phyloP scores from a whole-genome alignment of 1,139 yeast genomes.

The Yamadazyma triangularis region DNA sequence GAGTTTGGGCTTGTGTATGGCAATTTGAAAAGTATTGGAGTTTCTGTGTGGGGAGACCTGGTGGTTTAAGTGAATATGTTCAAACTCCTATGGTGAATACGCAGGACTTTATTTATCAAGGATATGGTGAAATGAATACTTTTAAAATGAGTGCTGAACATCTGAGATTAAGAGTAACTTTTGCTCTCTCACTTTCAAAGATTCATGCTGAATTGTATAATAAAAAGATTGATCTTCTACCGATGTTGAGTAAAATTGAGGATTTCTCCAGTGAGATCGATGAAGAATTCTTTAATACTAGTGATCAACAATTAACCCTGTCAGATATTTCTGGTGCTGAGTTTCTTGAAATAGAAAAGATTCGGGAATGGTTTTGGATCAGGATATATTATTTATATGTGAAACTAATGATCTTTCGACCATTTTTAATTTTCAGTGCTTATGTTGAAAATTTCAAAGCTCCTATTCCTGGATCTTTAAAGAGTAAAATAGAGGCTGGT shows the following conservation, averaged over 20 bases:
- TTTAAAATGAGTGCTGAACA: slow-evolving; percentile 6
- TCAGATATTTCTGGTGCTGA: slow-evolving; percentile 4
- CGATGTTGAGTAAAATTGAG: slow-evolving; percentile 8
- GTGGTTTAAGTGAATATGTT: slow-evolving; percentile 6
- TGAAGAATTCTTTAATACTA: slow-evolving; percentile 5
- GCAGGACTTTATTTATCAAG: slow-evolving; percentile 7
- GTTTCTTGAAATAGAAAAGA: slow-evolving; percentile 1
- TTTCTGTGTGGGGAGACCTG: slow-evolving; percentile 11
- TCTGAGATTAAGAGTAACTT: slow-evolving; percentile 6
- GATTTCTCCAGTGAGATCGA: slow-evolving; percentile 9
- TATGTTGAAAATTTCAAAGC: slow-evolving; percentile 6
- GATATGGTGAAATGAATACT: slow-evolving; percentile 4
- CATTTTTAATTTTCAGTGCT: slow-evolving; percentile 9
- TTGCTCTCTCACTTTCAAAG: slow-evolving; percentile 7
- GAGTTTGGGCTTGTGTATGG: slow-evolving; percentile 10
- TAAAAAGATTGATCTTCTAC: slow-evolving; percentile 8
- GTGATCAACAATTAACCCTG: slow-evolving; percentile 5
- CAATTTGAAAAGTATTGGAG: slow-evolving; percentile 12
- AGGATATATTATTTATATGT: slow-evolving; percentile 10
- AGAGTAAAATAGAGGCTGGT: slow-evolving; percentile 7
- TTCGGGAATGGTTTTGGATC: slow-evolving; percentile 12
- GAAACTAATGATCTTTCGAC: slow-evolving; percentile 9
- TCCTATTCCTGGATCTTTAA: slow-evolving; percentile 5
- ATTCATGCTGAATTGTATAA: slow-evolving; percentile 9
- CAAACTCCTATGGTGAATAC: slow-evolving; percentile 4